Evolutionary conservation across 768 basidiomycete genomes (phyloP).

Genomic region (Mycena chlorophos): DNA sequence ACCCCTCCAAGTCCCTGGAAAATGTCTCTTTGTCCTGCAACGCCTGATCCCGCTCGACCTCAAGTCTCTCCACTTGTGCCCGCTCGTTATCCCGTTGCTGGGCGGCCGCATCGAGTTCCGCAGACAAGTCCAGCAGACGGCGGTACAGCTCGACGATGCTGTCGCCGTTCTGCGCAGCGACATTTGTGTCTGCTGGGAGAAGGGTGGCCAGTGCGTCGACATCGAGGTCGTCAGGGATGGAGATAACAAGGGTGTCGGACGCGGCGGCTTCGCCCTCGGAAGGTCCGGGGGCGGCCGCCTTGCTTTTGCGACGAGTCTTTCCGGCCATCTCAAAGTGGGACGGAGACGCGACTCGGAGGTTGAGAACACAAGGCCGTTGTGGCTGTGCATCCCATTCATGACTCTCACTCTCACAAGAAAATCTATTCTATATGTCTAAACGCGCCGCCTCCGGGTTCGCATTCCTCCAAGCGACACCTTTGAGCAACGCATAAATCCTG

Average conservation of each 20-base stretch:
- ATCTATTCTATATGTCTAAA: not conserved
- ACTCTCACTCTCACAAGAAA: not conserved
- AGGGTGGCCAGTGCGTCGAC: slow-evolving; percentile 56
- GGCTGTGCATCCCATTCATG: not conserved
- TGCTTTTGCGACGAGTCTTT: slow-evolving; percentile 65
- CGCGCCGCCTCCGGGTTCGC: slow-evolving; percentile 3
- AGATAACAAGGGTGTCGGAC: slow-evolving; percentile 39
- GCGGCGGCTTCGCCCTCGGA: slow-evolving; percentile 34
- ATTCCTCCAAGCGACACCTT: slow-evolving; percentile 12
- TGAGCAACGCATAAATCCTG: slow-evolving; percentile 15
- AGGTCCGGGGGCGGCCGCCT: slow-evolving; percentile 46
- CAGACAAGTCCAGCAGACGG: slow-evolving; percentile 55
- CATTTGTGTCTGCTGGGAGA: slow-evolving; percentile 60
- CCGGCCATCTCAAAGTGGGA: slow-evolving; percentile 18
- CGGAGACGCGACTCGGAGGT: not conserved
- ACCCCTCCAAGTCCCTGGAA: slow-evolving; percentile 55
- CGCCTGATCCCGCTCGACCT: slow-evolving; percentile 83
- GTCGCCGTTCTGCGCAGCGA: slow-evolving; percentile 59
- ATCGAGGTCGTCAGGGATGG: slow-evolving; percentile 70
- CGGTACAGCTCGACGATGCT: slow-evolving; percentile 64
- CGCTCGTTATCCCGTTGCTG: slow-evolving; percentile 70
- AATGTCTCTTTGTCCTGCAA: slow-evolving; percentile 73
- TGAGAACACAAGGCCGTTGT: not conserved
- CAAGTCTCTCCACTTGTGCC: slow-evolving; percentile 68
- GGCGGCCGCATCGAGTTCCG: slow-evolving; percentile 54